A percentile compares a stretch with the other conserved stretches of the same genome.
Evolutionary conservation across 2,329 filamentous ascomycete genomes (phyloP).

Genomic region (Epichloe baconii): DNA sequence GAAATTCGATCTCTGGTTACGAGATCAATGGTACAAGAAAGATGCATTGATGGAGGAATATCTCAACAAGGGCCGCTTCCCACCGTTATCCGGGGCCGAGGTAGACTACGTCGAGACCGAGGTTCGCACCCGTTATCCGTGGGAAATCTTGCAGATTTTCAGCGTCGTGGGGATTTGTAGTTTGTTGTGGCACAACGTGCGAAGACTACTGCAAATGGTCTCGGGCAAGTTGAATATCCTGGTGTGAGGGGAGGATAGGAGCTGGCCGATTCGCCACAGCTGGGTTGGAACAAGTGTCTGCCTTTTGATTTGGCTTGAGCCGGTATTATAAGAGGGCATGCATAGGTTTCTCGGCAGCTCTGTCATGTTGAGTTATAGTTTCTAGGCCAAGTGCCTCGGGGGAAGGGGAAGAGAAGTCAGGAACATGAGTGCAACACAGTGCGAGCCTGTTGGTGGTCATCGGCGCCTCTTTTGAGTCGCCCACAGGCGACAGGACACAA

Average conservation of each 20-base stretch:
- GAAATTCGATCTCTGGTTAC: slow-evolving; percentile 73
- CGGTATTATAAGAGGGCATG: too few relatives aligned
- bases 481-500: too few relatives aligned
- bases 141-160: slow-evolving; percentile 44
- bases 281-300: too few relatives aligned
- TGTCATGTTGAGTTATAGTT: too few relatives aligned
- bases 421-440: too few relatives aligned
- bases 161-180: slow-evolving; percentile 32
- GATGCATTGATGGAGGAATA: slow-evolving; percentile 81
- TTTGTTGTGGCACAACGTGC: slow-evolving; percentile 27
- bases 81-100: slow-evolving; percentile 44
- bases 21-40: slow-evolving; percentile 82
- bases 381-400: too few relatives aligned
- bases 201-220: slow-evolving; percentile 15
- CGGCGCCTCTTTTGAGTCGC: too few relatives aligned
- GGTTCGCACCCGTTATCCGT: slow-evolving; percentile 39
- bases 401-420: too few relatives aligned
- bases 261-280: too few relatives aligned
- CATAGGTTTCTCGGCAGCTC: too few relatives aligned
- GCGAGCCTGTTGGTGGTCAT: too few relatives aligned
- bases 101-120: slow-evolving; percentile 43
- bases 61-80: slow-evolving; percentile 64
- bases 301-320: too few relatives aligned
- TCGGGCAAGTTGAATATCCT: slow-evolving; percentile 9
- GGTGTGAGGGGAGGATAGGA: not conserved